These are phyloP conservation scores for Wickerhamomyces mucosus DNA, from an alignment of 805 yeast species.

Conservation along the genomic window DNA sequence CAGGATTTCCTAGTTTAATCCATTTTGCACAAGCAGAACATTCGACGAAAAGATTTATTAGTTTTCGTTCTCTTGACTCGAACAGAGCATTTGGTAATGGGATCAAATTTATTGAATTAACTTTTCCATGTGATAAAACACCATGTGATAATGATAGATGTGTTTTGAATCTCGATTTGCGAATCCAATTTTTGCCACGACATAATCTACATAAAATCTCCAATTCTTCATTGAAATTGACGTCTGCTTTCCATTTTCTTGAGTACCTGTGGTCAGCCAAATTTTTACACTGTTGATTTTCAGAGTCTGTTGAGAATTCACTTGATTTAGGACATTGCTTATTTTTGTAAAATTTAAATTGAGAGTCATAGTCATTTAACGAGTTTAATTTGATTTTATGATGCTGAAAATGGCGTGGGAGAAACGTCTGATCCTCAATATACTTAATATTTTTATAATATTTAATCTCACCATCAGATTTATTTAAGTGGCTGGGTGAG, in stretches of 20 bases:
- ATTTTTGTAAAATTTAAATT: conserved; percentile 8
- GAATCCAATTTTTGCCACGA: conserved; percentile 18
- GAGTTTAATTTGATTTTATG: conserved; percentile 8
- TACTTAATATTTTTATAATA: conserved; percentile 7
- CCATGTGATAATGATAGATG: conserved; percentile 20
- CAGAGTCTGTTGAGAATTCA: conserved; percentile 1
- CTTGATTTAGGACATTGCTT: conserved; percentile 12
- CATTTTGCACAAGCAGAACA: conserved; percentile 15
- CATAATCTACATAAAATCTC: conserved; percentile 20
- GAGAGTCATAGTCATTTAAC: conserved; percentile 1
- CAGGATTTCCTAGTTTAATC: conserved; percentile 13
- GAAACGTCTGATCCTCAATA: conserved; percentile 11
- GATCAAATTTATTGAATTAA: conserved; percentile 3
- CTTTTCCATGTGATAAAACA: conserved; percentile 6
- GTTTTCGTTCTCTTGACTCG: conserved; percentile 4
- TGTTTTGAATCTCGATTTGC: conserved; percentile 5
- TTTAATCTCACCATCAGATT: conserved; percentile 7
- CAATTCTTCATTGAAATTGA: not conserved
- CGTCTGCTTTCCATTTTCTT: conserved; percentile 3
- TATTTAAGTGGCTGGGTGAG: not conserved
- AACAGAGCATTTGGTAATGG: conserved; percentile 13
- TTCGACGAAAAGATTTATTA: conserved; percentile 7
- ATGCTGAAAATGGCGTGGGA: conserved; percentile 16
- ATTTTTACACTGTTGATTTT: conserved; percentile 1
- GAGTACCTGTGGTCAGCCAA: conserved; percentile 7